Evolutionary conservation across 371 early-diverging fungal genomes (phyloP).

Genomic region (Apophysomyces elegans): DNA sequence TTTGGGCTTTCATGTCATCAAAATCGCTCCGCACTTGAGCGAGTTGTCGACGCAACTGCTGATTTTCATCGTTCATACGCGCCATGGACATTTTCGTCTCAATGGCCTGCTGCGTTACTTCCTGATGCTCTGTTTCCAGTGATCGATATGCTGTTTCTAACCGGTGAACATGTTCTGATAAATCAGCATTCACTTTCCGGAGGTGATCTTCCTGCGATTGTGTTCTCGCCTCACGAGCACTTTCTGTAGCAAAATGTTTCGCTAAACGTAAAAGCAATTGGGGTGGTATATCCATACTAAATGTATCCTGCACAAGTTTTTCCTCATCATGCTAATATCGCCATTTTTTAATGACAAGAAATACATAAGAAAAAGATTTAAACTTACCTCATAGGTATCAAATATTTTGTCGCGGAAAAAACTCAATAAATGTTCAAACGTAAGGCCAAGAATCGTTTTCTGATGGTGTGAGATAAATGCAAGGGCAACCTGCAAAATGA

Average conservation of each 20-base stretch:
- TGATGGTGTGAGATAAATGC: conserved; percentile 84
- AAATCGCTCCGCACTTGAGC: conserved; percentile 41
- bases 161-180: conserved; percentile 59
- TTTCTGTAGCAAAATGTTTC: conserved; percentile 34
- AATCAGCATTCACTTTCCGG: conserved; percentile 65
- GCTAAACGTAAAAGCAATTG: conserved; percentile 25
- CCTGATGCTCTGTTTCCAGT: conserved; percentile 76
- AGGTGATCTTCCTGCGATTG: conserved; percentile 57
- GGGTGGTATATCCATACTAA: conserved; percentile 31
- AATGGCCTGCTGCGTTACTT: conserved; percentile 59
- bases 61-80: conserved; percentile 52
- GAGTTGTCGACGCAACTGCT: conserved; percentile 59
- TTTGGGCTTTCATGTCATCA: conserved; percentile 35
- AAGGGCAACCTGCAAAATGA: conserved; percentile 81
- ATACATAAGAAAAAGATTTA: no score
- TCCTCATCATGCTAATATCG: conserved; percentile 21
- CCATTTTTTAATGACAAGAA: not conserved
- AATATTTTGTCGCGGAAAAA: conserved; percentile 82
- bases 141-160: conserved; percentile 63
- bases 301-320: conserved; percentile 40
- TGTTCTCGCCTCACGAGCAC: conserved; percentile 31
- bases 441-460: conserved; percentile 69
- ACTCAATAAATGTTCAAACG: conserved; percentile 83
- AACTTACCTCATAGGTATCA: conserved; percentile 64
- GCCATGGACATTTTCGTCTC: conserved; percentile 61